Percentiles rank a stretch among this genome's conserved stretches.
These are phyloP conservation scores for Thelonectria blattea DNA, from an alignment of 2,329 filamentous ascomycete species.

Conservation along the genomic window DNA sequence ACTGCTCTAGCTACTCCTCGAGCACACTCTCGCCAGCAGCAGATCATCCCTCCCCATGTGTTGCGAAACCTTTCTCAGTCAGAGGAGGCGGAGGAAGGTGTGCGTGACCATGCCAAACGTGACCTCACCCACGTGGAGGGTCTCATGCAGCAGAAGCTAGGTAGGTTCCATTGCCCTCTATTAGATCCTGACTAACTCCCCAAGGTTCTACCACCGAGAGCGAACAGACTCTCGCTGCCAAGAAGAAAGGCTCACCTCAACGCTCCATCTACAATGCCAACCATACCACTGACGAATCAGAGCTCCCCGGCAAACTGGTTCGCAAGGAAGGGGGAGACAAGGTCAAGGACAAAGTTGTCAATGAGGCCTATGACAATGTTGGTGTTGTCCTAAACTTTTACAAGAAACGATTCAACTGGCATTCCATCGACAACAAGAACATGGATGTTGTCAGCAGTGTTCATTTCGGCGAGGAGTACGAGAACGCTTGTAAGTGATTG, in stretches of 20 bases:
- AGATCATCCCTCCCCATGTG: conserved; percentile 49
- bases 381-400: conserved; percentile 58
- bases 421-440: conserved; percentile 59
- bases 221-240: not conserved
- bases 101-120: conserved; percentile 44
- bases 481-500: conserved; percentile 55
- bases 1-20: conserved; percentile 43
- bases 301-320: conserved; percentile 51
- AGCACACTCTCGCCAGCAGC: conserved; percentile 34
- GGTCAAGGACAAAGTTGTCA: conserved; percentile 50
- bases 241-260: conserved; percentile 40
- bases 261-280: conserved; percentile 54
- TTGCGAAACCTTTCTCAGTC: conserved; percentile 47
- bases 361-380: conserved; percentile 58
- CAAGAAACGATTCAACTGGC: conserved; percentile 54
- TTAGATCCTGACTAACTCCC: not conserved
- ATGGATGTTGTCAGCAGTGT: conserved; percentile 58
- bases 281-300: conserved; percentile 43
- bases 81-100: conserved; percentile 47
- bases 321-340: conserved; percentile 51
- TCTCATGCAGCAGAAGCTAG: conserved; percentile 29
- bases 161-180: conserved; percentile 26
- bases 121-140: conserved; percentile 48
- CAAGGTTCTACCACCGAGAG: not conserved
- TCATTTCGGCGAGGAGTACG: conserved; percentile 56